Evolutionary conservation across 2,329 filamentous ascomycete genomes (phyloP).

Genomic region (Pyrenophora tritici-repentis): DNA sequence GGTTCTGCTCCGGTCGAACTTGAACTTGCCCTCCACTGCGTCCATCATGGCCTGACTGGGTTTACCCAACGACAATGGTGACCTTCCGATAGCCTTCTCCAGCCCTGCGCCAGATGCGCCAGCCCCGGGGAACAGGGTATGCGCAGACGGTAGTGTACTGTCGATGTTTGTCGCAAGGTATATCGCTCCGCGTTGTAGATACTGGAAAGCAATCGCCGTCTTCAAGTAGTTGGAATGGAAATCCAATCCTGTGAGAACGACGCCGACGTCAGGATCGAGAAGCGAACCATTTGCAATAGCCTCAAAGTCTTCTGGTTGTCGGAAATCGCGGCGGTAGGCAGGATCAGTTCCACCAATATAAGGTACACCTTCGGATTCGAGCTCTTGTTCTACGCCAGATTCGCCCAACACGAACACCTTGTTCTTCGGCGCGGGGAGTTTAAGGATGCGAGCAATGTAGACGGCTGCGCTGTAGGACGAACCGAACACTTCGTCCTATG

Average conservation of each 20-base stretch:
- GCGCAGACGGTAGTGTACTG: constrained; percentile 81
- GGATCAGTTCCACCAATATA: constrained; percentile 89
- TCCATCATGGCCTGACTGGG: constrained; percentile 99
- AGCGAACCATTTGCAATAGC: constrained; percentile 72
- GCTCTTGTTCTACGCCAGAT: constrained; percentile 85
- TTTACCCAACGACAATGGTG: constrained; percentile 84
- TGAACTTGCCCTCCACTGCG: constrained; percentile 93
- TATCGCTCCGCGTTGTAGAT: constrained; percentile 77
- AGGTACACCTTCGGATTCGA: constrained; percentile 75
- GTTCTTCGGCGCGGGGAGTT: constrained; percentile 76
- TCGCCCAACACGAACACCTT: constrained; percentile 96
- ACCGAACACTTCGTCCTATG: constrained; percentile 87
- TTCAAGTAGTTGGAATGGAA: constrained; percentile 97
- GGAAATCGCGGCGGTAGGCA: constrained; percentile 73
- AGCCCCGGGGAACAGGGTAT: constrained; percentile 87
- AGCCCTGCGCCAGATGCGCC: constrained; percentile 81
- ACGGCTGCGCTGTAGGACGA: constrained; percentile 94
- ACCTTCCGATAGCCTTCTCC: constrained; percentile 63
- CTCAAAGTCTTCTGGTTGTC: constrained; percentile 75
- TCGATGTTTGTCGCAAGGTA: constrained; percentile 96
- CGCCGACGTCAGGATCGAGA: constrained; percentile 85
- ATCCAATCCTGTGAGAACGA: constrained; percentile 88
- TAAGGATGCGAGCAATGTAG: constrained; percentile 92
- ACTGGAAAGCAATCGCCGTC: constrained; percentile 81
- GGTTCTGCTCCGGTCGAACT: constrained; percentile 78